Evolutionary conservation across 2,329 filamentous ascomycete genomes (phyloP), one percentile per base, ranked within the genome.

Genomic region (Colletotrichum higginsianum): DNA sequence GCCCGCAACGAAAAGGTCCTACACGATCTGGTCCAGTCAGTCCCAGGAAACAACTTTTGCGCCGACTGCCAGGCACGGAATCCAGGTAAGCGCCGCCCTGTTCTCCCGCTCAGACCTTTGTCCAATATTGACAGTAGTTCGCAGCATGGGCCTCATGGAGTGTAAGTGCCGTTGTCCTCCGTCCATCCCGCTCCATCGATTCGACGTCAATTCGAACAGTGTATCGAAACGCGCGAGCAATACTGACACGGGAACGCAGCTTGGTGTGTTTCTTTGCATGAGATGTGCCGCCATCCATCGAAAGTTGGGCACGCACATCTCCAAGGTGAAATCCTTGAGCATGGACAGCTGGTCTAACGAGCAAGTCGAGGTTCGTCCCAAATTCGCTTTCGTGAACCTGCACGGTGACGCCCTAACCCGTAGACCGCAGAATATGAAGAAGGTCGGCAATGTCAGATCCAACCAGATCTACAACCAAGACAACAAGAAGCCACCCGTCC

Each of bases 261-360:
- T 99, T 83, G 96, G 96, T 72, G 91, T 98, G 75, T 99, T 99
- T 81, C 87, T 99, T 61, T 99, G 96, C 84, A 97, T 99, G 93
- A 94, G 96, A 80, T 99, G 96, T 86, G 96, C 95, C 65, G 90
- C 95, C 66, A 89, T 98, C 79, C 96, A 99, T 85, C 94, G 96
- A 79, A 98, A 98, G 84, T 87, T 99, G 78, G 96, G 96, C 73
- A 98, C 96, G 50, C 96, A 99, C 82, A 94, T 99, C 74, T 98
- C 95, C 75, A 99, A 99, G 82, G 95, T 99, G 86, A 99, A 99
- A 84, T 98, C 95, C 47, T 84, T 99, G 84, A 98, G 93, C 82
- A 98, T 99, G 95, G 96, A 99, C 83, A 96, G 93, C 76, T 99
- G 96, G 96, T 91, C 93, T 60, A 92, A 92, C 78, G 96, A 98